Conservation (phyloP, 306 rosid genomes). For the Cicer chorassanicum region DNA sequence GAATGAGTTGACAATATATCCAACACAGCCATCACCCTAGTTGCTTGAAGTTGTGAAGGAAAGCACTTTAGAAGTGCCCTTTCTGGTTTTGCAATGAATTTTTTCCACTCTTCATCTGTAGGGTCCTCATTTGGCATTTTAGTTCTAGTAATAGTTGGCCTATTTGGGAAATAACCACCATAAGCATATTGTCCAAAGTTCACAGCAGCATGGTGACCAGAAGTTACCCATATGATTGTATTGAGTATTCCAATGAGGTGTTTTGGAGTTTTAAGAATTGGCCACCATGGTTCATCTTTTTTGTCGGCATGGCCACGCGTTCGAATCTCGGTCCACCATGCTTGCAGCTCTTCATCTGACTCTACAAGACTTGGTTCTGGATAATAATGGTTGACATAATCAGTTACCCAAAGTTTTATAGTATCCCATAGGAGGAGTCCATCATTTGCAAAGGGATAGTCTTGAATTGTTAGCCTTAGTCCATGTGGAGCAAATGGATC, state of each 20-base stretch:
- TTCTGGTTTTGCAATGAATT: conserved; percentile 42
- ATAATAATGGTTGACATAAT: conserved; percentile 54
- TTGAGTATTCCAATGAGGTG: conserved; percentile 44
- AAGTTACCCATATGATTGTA: conserved; percentile 51
- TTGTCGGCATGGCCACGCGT: conserved; percentile 55
- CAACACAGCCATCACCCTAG: conserved; percentile 37
- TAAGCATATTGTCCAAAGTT: conserved; percentile 52
- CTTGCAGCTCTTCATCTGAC: conserved; percentile 55
- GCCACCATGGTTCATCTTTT: conserved; percentile 59
- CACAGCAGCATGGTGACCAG: conserved; percentile 56
- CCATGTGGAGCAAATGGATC: conserved; percentile 55
- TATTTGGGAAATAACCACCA: conserved; percentile 55
- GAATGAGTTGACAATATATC: conserved; percentile 51
- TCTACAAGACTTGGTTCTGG: conserved; percentile 39
- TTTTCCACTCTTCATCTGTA: conserved; percentile 50
- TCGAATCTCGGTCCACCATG: conserved; percentile 58
- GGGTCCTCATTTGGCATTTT: conserved; percentile 58
- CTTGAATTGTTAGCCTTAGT: conserved; percentile 52
- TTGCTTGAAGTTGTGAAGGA: conserved; percentile 58
- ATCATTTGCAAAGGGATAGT: conserved; percentile 59
- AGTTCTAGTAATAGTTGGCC: conserved; percentile 49
- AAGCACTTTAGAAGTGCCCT: conserved; percentile 49
- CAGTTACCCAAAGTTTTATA: conserved; percentile 51
- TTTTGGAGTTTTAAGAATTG: conserved; percentile 46
- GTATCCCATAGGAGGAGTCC: conserved; percentile 61